Percentiles rank a stretch among this genome's conserved stretches.
Evolutionary conservation across 2,329 filamentous ascomycete species (phyloP).

Genomic region (Colletotrichum theobromicola): DNA sequence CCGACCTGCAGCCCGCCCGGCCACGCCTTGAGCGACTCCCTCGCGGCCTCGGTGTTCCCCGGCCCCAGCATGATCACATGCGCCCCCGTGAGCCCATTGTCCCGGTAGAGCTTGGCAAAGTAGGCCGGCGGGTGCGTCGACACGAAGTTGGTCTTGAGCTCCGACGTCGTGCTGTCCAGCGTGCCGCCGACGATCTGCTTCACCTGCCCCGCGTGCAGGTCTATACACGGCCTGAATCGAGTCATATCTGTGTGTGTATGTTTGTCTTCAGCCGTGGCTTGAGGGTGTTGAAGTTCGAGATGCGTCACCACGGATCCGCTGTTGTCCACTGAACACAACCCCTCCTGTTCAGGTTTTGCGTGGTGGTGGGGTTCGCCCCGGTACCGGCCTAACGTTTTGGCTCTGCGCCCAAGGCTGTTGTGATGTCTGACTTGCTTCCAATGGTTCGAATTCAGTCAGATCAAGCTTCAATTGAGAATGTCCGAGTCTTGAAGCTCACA

Average conservation of each 20-base stretch:
- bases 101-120: constrained; percentile 82
- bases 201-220: constrained; percentile 94
- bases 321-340: background rate
- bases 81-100: constrained; percentile 75
- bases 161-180: constrained; percentile 68
- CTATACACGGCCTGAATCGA: constrained; percentile 93
- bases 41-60: constrained; percentile 81
- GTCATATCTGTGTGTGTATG: constrained; percentile 68
- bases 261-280: background rate
- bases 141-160: constrained; percentile 90
- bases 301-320: background rate
- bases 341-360: constrained; percentile 18
- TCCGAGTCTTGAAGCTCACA: background rate
- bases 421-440: background rate
- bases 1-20: constrained; percentile 83
- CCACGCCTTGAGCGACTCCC: constrained; percentile 80
- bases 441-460: background rate
- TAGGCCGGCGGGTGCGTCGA: constrained; percentile 82
- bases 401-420: background rate
- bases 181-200: constrained; percentile 99
- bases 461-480: background rate
- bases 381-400: constrained; percentile 9
- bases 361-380: constrained; percentile 18
- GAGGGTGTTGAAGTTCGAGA: background rate
- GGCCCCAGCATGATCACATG: constrained; percentile 98